Base-by-base conservation (phyloP, 1,284 basidiomycete species). In the Ustilago hordei region DNA sequence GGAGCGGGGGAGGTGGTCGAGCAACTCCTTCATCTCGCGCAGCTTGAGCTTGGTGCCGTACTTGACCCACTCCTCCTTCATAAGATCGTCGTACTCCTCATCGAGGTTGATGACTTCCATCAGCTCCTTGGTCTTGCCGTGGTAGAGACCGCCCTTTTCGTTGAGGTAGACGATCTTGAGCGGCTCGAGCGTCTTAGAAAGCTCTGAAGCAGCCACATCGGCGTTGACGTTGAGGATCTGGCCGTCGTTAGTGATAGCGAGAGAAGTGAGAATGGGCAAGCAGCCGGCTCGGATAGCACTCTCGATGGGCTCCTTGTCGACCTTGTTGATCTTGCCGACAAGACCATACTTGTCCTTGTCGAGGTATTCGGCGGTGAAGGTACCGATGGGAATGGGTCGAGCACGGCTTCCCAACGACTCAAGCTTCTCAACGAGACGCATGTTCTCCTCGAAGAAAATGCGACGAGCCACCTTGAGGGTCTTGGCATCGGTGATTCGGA, bases 11-110 rank as follows among this genome's bases (percentile, higher is more conserved):
- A 99, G 93, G 88, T 97, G 93, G 87, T 99, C 97, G 63, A 99
- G 91, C 54, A 99, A 91, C 86, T 99, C 96, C 88, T 99, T 99
- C 90, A 99, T 98, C 88, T 99, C 96, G 80, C 96, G 93, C 60
- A 99, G 90, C 89, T 99, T 99, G 88, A 99, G 93, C 88, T 99
- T 99, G 81, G 97, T 99, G 78, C 96, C 96, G 86, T 92, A 98
- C 88, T 98, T 98, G 88, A 99, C 96, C 96, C 97, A 99, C n/a
- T 95, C 91, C 88, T 98, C 92, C 86, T 95, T 97, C 95, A 99
- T 95, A 69, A 99, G 91, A 47, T 90, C 90, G 79, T 97, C 94
- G 87, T 98, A 99, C 89, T 99, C 96, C 90, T 99, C 96, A 86
- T 99, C 96, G 64, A 99, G 89, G 88, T 99, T 99, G 89, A 99